Percentiles rank a stretch among this genome's conserved stretches.
Evolutionary conservation across 805 yeast species (phyloP).

Genomic region (Yarrowia osloensis): DNA sequence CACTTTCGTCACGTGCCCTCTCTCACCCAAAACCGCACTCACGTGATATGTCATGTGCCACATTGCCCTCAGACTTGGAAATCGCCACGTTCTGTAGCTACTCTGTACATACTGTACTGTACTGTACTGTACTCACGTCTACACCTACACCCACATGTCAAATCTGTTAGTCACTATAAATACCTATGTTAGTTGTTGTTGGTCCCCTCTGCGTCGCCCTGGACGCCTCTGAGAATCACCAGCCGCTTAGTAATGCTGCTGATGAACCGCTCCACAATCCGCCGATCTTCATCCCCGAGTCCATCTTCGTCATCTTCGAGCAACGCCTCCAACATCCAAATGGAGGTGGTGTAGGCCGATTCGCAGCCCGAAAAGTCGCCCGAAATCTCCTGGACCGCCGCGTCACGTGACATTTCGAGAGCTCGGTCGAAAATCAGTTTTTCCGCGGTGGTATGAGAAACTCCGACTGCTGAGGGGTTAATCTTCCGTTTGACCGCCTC

Average conservation of each 20-base stretch:
- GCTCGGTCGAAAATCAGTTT: slow-evolving; percentile 90
- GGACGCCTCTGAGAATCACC: slow-evolving; percentile 65
- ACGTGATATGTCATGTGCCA: too few species aligned
- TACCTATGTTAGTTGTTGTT: neutral
- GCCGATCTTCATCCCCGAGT: slow-evolving; percentile 71
- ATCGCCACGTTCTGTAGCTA: too few species aligned
- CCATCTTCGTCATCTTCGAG: slow-evolving; percentile 51
- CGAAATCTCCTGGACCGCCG: slow-evolving; percentile 80
- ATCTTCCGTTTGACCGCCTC: slow-evolving; percentile 66
- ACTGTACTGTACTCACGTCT: too few species aligned
- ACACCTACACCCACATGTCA: too few species aligned
- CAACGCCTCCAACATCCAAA: slow-evolving; percentile 93
- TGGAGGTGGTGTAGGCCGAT: slow-evolving; percentile 82
- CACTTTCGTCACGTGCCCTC: too few species aligned
- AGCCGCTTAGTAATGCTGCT: slow-evolving; percentile 80
- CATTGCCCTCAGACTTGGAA: too few species aligned
- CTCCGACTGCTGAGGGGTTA: slow-evolving; percentile 39
- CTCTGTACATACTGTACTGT: too few species aligned
- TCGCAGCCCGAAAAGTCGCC: slow-evolving; percentile 80
- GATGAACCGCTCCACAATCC: slow-evolving; percentile 77
- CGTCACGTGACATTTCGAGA: slow-evolving; percentile 84
- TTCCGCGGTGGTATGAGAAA: slow-evolving; percentile 57
- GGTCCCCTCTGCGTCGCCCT: too few species aligned
- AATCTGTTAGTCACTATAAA: too few species aligned
- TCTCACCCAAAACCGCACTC: too few species aligned